Evolutionary conservation across 2,329 filamentous ascomycete genomes (phyloP), one percentile per base, ranked within the genome.

Genomic region (Pyricularia sp.): DNA sequence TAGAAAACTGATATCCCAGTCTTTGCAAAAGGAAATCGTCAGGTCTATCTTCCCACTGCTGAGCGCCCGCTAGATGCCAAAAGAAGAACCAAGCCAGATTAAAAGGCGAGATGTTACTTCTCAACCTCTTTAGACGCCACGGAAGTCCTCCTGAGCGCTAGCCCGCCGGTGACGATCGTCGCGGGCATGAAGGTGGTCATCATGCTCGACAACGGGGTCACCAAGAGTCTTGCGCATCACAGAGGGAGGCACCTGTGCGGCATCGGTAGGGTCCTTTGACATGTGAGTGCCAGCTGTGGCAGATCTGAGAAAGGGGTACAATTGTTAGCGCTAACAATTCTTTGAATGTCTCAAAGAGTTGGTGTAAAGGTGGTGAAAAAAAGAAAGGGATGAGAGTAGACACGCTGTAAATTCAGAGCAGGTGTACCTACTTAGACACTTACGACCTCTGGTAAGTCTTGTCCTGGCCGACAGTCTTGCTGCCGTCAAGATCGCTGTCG

Each of bases 171-270:
- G 81, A 42, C 85, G 77, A 55, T 80, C 77, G 33, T 77, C 78
- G 1, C 81, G 83, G 14, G 81, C 78, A 68, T 86, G 81, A 0
- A 68, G 50, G 4, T 73, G 71, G 58, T 85, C 80, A 1, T 76
- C 80, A 68, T 86, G 84, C 64, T 78, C 76, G n/a, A 85, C 74
- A 1, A 73, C 68, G 0, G 84, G 82, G 1, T 77, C 78, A 2
- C 84, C 85, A 55, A 86, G 70, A 64, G 82, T 79, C 72, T 82
- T 77, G 66, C 78, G 78, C 70, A 88, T 64, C 0, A 84, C 81
- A 1, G 85, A 87, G 5, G 86, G 85, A 1, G 85, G 85, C 0
- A 87, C 85, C 73, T 88, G 85, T 0, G 85, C 78, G 1, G 86
- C 85, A 71, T 88, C 85, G 23, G 80, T 83, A 4, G 85, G 85